phyloP scores from a whole-genome alignment of 805 yeast genomes.

The Nakazawaea ernobii region DNA sequence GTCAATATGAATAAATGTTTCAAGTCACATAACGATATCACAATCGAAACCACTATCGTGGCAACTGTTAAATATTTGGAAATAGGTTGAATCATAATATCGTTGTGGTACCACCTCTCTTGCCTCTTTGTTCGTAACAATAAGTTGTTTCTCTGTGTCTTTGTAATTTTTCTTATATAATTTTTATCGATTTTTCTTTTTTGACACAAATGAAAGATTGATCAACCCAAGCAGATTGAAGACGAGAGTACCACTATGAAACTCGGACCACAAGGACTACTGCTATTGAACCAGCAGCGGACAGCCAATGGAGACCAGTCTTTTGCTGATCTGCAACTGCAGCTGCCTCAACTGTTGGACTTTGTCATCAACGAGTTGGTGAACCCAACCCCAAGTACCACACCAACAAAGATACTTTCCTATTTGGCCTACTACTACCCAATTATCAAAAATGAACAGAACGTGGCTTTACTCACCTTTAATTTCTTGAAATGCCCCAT shows the following conservation, averaged over 20 bases:
- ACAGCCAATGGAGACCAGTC: not conserved
- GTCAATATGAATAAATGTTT: constrained; percentile 38
- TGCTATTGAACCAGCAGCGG: constrained; percentile 1
- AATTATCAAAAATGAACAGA: constrained; percentile 38
- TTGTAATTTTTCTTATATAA: not conserved
- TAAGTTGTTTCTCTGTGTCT: not conserved
- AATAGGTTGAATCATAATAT: constrained; percentile 26
- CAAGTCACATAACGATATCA: constrained; percentile 35
- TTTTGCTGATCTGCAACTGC: not conserved
- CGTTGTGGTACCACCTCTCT: not conserved
- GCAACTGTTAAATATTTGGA: constrained; percentile 29
- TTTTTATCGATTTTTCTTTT: not conserved
- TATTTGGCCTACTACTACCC: constrained; percentile 49
- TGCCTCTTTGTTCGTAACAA: not conserved
- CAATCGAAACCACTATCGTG: constrained; percentile 32
- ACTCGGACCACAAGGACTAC: constrained; percentile 7
- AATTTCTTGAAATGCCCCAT: constrained; percentile 38
- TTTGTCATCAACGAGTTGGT: constrained; percentile 38
- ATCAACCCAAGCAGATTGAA: not conserved
- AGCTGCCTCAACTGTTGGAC: constrained; percentile 39
- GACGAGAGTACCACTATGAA: not conserved
- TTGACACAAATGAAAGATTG: not conserved
- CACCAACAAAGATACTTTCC: constrained; percentile 32
- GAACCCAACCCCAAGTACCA: constrained; percentile 29
- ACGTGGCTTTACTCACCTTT: constrained; percentile 37